phyloP scores from a whole-genome alignment of 75 land plant species.

The Sequoiadendron giganteum region DNA sequence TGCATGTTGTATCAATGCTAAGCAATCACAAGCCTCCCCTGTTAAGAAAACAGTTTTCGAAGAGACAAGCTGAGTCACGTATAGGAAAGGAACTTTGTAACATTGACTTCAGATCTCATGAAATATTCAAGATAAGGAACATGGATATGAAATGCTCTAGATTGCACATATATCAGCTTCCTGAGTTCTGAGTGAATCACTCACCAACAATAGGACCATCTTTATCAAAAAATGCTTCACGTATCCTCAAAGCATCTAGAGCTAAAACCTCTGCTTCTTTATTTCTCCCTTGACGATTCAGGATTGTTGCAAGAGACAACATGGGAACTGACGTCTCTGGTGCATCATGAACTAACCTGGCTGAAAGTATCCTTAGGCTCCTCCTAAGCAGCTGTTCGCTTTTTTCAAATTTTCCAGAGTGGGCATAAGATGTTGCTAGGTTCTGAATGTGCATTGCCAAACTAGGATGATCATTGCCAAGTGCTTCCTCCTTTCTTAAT shows the following conservation, averaged over 20 bases:
- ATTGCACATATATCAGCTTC: neutral
- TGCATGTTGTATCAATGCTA: constrained; percentile 63
- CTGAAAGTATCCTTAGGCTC: constrained; percentile 51
- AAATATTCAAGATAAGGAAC: neutral
- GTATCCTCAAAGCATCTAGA: constrained; percentile 55
- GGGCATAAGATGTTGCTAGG: constrained; percentile 81
- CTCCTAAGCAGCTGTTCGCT: constrained; percentile 66
- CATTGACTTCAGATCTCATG: neutral
- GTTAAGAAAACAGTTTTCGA: constrained; percentile 13
- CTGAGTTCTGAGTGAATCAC: neutral
- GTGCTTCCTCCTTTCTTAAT: constrained; percentile 46
- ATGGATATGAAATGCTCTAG: neutral
- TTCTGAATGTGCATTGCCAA: constrained; percentile 67
- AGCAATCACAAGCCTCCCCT: constrained; percentile 85
- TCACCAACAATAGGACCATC: constrained; percentile 70
- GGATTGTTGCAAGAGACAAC: constrained; percentile 65
- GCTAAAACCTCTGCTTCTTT: constrained; percentile 82
- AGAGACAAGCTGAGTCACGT: neutral
- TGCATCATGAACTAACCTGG: constrained; percentile 54
- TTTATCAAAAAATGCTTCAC: constrained; percentile 67
- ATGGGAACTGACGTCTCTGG: constrained; percentile 74
- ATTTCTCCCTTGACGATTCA: constrained; percentile 52
- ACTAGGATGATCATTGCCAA: constrained; percentile 68
- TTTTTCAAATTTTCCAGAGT: constrained; percentile 55
- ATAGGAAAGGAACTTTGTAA: neutral